Percentiles rank a stretch among this genome's conserved stretches.
Conservation (phyloP, 1,139 yeast genomes). For the Candida albicans region DNA sequence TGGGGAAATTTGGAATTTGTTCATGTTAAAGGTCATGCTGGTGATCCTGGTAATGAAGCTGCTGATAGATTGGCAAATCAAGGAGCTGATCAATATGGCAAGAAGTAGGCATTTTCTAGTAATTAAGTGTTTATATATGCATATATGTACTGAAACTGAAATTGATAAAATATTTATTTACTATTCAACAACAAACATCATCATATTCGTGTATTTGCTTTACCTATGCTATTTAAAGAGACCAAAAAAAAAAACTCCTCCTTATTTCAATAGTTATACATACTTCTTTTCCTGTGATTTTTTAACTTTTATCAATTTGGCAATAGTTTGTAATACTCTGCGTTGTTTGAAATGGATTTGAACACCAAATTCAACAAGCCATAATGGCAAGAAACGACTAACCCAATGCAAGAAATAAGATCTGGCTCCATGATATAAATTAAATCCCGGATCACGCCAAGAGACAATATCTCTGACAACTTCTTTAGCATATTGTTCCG, state of each 20-base stretch:
- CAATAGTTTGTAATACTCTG: constrained; percentile 18
- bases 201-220: too few species aligned
- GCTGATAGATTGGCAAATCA: constrained; percentile 75
- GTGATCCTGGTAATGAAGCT: constrained; percentile 66
- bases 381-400: constrained; percentile 29
- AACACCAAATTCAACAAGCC: constrained; percentile 28
- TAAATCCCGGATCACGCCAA: constrained; percentile 27
- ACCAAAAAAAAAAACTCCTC: too few species aligned
- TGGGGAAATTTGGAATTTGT: constrained; percentile 40
- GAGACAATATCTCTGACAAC: constrained; percentile 25
- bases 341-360: constrained; percentile 31
- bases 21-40: constrained; percentile 76
- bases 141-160: too few species aligned
- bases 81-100: constrained; percentile 48
- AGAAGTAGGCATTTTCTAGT: neutral
- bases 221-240: too few species aligned
- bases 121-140: too few species aligned
- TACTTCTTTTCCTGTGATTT: neutral
- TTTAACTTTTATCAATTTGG: constrained; percentile 6
- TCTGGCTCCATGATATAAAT: constrained; percentile 29
- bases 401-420: constrained; percentile 24
- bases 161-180: too few species aligned
- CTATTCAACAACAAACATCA: too few species aligned
- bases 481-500: constrained; percentile 32
- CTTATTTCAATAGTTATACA: neutral